These are phyloP conservation scores for Cornus kousa DNA, from an alignment of 148 eudicot species.

Conservation along the genomic window DNA sequence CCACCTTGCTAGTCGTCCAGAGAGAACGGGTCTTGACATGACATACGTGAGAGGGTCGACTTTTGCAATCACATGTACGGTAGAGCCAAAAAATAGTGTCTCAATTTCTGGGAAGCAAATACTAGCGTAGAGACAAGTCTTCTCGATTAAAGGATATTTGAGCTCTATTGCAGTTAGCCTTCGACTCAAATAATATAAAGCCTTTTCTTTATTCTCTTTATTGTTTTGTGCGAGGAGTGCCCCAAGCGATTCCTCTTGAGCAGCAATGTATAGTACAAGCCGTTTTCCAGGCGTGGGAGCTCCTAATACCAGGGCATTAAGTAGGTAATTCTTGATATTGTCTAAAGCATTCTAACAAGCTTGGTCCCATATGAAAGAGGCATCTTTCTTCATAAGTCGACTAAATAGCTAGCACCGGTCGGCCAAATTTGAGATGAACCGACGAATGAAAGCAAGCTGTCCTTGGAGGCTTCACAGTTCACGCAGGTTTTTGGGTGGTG, in stretches of 20 bases:
- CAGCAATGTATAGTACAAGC: background rate
- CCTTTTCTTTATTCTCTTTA: background rate
- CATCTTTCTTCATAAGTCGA: background rate
- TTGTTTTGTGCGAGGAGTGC: slow-evolving; percentile 6
- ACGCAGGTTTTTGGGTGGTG: no score
- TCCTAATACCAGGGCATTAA: background rate
- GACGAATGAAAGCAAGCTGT: background rate
- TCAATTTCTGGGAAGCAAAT: slow-evolving; percentile 2
- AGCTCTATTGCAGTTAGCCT: background rate
- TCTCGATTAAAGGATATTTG: slow-evolving; percentile 7
- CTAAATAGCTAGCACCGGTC: slow-evolving; percentile 20
- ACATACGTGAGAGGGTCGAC: slow-evolving; percentile 2
- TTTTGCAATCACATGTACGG: background rate
- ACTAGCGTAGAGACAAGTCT: background rate
- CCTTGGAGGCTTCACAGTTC: background rate
- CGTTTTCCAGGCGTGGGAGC: background rate
- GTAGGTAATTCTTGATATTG: background rate
- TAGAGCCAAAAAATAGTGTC: slow-evolving; percentile 11
- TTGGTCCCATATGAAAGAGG: slow-evolving; percentile 8
- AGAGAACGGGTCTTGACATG: slow-evolving; percentile 1
- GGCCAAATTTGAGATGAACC: slow-evolving; percentile 25
- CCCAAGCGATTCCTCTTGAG: slow-evolving; percentile 12
- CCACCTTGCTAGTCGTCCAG: background rate
- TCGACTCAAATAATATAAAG: background rate
- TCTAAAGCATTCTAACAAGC: background rate